Evolutionary conservation across 805 yeast species (phyloP).

Genomic region (Vanderwaltozyma verrucispora): DNA sequence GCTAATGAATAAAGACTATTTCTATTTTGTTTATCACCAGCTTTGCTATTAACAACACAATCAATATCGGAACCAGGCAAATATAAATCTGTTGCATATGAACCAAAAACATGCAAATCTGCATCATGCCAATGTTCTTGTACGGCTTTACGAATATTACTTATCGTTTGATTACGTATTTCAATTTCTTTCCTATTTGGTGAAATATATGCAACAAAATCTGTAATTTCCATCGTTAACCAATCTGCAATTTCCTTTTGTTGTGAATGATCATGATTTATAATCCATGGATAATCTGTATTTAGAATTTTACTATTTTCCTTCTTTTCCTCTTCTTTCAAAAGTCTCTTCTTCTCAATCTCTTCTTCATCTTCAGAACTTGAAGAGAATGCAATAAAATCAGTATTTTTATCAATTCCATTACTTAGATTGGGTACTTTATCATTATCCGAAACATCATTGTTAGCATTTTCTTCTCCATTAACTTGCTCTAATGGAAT

Average conservation of each 20-base stretch:
- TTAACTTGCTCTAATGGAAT: slow-evolving; percentile 11
- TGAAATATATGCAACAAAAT: slow-evolving; percentile 75
- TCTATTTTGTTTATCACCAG: slow-evolving; percentile 49
- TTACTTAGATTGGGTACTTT: slow-evolving; percentile 4
- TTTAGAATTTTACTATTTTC: slow-evolving; percentile 1
- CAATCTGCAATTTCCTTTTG: slow-evolving; percentile 76
- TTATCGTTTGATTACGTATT: slow-evolving; percentile 57
- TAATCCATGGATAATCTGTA: slow-evolving; percentile 57
- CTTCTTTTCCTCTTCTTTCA: slow-evolving; percentile 1
- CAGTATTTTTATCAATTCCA: slow-evolving; percentile 31
- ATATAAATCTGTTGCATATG: slow-evolving; percentile 86
- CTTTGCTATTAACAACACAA: slow-evolving; percentile 66
- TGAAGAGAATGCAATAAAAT: slow-evolving; percentile 34
- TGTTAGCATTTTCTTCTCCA: background rate
- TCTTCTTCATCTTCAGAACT: slow-evolving; percentile 21
- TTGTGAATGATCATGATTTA: slow-evolving; percentile 63
- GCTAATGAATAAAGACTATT: slow-evolving; percentile 63
- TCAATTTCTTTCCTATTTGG: slow-evolving; percentile 69
- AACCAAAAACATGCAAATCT: slow-evolving; percentile 81
- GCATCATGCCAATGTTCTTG: slow-evolving; percentile 64
- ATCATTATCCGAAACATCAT: too few species aligned
- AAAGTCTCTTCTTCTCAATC: background rate
- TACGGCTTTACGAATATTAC: slow-evolving; percentile 43
- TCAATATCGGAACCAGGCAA: slow-evolving; percentile 97
- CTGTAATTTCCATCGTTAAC: slow-evolving; percentile 77